Conservation (phyloP, 345 rosid genomes). For the Rhodomyrtus tomentosa region DNA sequence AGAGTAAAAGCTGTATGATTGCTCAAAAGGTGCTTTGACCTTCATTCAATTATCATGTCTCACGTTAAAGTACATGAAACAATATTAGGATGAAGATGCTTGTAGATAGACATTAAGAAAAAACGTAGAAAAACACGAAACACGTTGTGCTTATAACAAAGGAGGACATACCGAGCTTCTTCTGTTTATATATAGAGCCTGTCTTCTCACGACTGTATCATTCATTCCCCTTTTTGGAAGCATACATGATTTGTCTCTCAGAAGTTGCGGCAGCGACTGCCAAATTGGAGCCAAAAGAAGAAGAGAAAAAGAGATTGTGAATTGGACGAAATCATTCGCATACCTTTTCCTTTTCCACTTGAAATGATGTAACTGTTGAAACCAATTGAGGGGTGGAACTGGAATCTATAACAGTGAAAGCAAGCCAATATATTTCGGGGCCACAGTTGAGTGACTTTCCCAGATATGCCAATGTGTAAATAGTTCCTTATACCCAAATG, state of each 20-base stretch:
- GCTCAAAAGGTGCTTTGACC: constrained; percentile 59
- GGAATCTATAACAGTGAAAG: constrained; percentile 65
- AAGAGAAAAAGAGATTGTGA: neutral
- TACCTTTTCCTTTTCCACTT: constrained; percentile 50
- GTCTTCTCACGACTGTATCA: neutral
- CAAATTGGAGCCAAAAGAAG: neutral
- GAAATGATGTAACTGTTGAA: constrained; percentile 73
- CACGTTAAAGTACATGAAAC: neutral
- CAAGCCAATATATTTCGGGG: constrained; percentile 80
- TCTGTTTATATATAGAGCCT: neutral
- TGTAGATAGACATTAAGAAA: neutral
- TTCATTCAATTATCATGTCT: constrained; percentile 10
- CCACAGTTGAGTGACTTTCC: constrained; percentile 38
- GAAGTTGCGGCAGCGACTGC: neutral
- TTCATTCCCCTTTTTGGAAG: neutral
- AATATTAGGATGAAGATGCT: neutral
- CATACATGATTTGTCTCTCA: neutral
- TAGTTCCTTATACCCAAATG: constrained; percentile 39
- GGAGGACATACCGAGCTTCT: neutral
- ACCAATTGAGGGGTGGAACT: constrained; percentile 87
- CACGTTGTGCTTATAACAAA: neutral
- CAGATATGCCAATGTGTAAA: constrained; percentile 67
- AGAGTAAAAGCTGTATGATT: constrained; percentile 63
- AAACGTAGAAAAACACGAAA: neutral
- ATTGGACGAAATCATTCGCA: neutral